phyloP scores from a whole-genome alignment of 1,284 basidiomycete genomes.

The Lentinus polychrous region DNA sequence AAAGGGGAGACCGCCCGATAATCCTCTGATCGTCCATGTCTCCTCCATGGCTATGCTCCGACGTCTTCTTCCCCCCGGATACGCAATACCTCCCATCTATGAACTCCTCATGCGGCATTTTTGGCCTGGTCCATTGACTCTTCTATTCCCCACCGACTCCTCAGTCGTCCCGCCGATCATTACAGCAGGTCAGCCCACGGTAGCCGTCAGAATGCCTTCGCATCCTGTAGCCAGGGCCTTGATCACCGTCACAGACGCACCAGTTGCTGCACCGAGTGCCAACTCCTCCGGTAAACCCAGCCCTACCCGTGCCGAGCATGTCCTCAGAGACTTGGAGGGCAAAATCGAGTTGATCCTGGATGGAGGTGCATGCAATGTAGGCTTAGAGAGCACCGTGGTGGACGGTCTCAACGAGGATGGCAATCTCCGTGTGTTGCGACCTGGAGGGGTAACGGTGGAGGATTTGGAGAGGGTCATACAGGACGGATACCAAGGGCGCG shows the following conservation, averaged over 20 bases:
- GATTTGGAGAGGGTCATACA: conserved; percentile 63
- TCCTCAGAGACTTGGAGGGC: conserved; percentile 71
- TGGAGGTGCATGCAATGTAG: conserved; percentile 87
- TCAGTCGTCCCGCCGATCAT: conserved; percentile 55
- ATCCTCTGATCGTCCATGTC: conserved; percentile 97
- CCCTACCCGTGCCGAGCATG: conserved; percentile 89
- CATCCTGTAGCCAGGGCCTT: conserved; percentile 91
- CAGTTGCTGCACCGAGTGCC: conserved; percentile 92
- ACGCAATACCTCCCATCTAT: conserved; percentile 59
- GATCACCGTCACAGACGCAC: conserved; percentile 69
- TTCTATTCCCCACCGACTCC: conserved; percentile 79
- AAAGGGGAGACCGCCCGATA: conserved; percentile 92
- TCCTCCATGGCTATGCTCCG: conserved; percentile 80
- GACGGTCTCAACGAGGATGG: conserved; percentile 76
- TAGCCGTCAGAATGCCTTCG: conserved; percentile 91
- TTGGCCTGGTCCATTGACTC: conserved; percentile 94
- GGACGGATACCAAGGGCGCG: conserved; percentile 30
- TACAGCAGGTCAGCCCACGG: conserved; percentile 77
- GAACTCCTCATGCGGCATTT: conserved; percentile 72
- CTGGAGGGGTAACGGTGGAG: conserved; percentile 92
- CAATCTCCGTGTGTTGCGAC: conserved; percentile 77
- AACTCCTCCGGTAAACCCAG: conserved; percentile 94
- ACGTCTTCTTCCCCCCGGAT: conserved; percentile 61
- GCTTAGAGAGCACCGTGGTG: conserved; percentile 94
- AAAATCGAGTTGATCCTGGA: conserved; percentile 81